Evolutionary conservation across 257 asterid genomes (phyloP).

Genomic region (Solanum raphanifolium): DNA sequence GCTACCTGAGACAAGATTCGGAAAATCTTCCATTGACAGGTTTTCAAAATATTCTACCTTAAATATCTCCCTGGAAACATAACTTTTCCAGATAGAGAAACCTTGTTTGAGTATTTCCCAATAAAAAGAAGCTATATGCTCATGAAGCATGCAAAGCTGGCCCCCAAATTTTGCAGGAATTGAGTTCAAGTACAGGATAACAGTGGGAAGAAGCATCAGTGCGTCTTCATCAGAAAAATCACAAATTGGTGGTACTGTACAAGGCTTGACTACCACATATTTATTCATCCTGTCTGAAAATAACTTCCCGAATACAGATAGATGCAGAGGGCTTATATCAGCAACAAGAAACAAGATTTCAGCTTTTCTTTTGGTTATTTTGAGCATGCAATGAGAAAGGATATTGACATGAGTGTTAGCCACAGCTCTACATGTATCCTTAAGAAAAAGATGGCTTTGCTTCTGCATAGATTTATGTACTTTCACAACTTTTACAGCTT

Average conservation of each 20-base stretch:
- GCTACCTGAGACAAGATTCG: constrained; percentile 40
- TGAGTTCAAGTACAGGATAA: constrained; percentile 38
- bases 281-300: constrained; percentile 34
- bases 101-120: constrained; percentile 39
- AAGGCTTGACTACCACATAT: constrained; percentile 14
- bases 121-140: constrained; percentile 31
- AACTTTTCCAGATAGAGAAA: constrained; percentile 57
- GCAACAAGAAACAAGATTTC: constrained; percentile 47
- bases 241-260: constrained; percentile 19
- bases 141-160: constrained; percentile 22
- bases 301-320: constrained; percentile 51
- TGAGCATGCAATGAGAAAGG: constrained; percentile 49
- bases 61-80: constrained; percentile 32
- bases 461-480: constrained; percentile 25
- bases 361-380: constrained; percentile 41
- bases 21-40: constrained; percentile 37
- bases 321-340: constrained; percentile 54
- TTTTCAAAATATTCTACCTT: constrained; percentile 28
- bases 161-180: constrained; percentile 34
- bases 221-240: constrained; percentile 42
- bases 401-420: constrained; percentile 39
- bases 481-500: constrained; percentile 55
- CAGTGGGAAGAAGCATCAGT: constrained; percentile 66
- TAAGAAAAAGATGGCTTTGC: constrained; percentile 25
- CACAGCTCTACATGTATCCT: constrained; percentile 51